Evolutionary conservation across 768 basidiomycete genomes (phyloP).

Genomic region (Pilatotrama ljubarskyi): DNA sequence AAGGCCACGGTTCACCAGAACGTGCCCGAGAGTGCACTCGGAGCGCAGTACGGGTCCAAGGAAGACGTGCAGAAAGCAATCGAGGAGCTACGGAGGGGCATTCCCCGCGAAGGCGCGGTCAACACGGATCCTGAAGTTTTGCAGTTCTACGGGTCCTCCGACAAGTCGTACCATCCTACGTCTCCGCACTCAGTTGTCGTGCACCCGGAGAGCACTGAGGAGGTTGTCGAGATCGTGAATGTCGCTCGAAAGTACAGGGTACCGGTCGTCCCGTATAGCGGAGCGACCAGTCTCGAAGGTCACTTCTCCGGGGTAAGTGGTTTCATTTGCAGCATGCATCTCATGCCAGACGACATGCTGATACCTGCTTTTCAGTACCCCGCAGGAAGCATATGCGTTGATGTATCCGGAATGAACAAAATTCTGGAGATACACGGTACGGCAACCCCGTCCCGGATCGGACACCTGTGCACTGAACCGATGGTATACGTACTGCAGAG

Average conservation of each 20-base stretch:
- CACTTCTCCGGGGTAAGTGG: slow-evolving; percentile 72
- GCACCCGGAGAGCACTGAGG: slow-evolving; percentile 66
- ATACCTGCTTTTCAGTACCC: slow-evolving; percentile 9
- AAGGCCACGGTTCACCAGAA: slow-evolving; percentile 3
- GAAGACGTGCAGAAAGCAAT: slow-evolving; percentile 53
- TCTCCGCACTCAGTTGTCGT: slow-evolving; percentile 45
- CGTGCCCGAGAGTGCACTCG: neutral
- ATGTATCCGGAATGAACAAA: slow-evolving; percentile 65
- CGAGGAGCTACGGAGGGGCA: slow-evolving; percentile 45
- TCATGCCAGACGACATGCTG: no score
- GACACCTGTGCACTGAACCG: neutral
- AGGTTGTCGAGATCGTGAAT: slow-evolving; percentile 79
- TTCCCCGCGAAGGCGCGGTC: slow-evolving; percentile 50
- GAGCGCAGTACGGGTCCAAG: slow-evolving; percentile 45
- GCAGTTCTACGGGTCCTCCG: slow-evolving; percentile 61
- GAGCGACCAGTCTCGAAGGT: slow-evolving; percentile 86
- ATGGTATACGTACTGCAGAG: slow-evolving; percentile 45
- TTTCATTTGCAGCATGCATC: neutral
- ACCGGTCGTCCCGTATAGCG: slow-evolving; percentile 80
- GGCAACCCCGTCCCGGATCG: neutral
- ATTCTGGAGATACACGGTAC: slow-evolving; percentile 57
- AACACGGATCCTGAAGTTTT: slow-evolving; percentile 53
- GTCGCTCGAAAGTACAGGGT: slow-evolving; percentile 72
- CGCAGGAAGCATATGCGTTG: slow-evolving; percentile 63
- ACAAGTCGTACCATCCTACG: slow-evolving; percentile 65